Percentiles rank a stretch among this genome's conserved stretches.
phyloP scores from a whole-genome alignment of 306 rosid genomes.

The Lotus japonicus region DNA sequence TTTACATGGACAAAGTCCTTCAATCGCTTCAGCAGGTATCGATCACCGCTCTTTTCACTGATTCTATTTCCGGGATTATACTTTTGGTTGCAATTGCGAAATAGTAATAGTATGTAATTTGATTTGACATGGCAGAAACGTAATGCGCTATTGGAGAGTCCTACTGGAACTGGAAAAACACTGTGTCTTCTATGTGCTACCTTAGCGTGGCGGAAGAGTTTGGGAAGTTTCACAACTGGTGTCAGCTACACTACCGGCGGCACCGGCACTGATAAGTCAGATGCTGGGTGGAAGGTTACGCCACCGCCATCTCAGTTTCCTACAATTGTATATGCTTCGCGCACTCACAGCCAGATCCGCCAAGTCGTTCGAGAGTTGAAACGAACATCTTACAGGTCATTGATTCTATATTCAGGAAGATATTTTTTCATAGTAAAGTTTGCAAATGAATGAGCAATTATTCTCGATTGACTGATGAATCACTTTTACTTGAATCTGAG shows the following conservation, averaged over 20 bases:
- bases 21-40: conserved; percentile 79
- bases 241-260: conserved; percentile 19
- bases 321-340: conserved; percentile 71
- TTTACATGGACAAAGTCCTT: conserved; percentile 92
- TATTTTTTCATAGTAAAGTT: background rate
- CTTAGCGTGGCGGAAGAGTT: conserved; percentile 86
- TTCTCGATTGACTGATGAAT: background rate
- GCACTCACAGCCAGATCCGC: conserved; percentile 97
- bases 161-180: conserved; percentile 96
- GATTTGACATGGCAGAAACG: conserved; percentile 43
- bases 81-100: background rate
- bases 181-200: conserved; percentile 95
- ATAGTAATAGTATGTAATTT: too few species aligned
- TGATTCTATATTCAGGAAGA: conserved; percentile 8
- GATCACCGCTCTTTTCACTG: background rate
- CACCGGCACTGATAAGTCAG: conserved; percentile 33
- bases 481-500: background rate
- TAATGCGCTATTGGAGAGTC: conserved; percentile 95
- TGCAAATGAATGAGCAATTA: background rate
- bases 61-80: background rate
- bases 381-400: conserved; percentile 77
- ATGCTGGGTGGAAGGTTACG: conserved; percentile 15
- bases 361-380: conserved; percentile 90
- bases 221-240: conserved; percentile 75
- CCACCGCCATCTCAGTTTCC: conserved; percentile 48